A percentile compares a stretch with the other conserved stretches of the same genome.
phyloP scores from a whole-genome alignment of 441 rosid genomes.

The Adansonia rubrostipa region DNA sequence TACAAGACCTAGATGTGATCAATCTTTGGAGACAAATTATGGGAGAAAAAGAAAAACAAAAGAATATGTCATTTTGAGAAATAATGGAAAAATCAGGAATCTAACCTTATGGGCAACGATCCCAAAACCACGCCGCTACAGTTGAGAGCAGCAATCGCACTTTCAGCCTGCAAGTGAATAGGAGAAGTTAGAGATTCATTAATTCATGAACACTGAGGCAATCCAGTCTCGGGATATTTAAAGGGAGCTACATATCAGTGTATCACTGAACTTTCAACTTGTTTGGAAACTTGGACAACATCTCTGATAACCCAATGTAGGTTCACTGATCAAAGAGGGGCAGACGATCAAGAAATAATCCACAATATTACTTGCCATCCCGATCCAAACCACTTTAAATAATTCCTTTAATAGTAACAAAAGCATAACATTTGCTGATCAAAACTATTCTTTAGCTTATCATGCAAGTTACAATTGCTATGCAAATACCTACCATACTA shows the following conservation, averaged over 20 bases:
- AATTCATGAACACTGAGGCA: neutral
- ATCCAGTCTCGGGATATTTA: neutral
- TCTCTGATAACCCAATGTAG: neutral
- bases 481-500: neutral
- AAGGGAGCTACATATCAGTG: slow-evolving; percentile 5
- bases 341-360: slow-evolving; percentile 3
- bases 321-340: slow-evolving; percentile 2
- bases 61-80: neutral
- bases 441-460: neutral
- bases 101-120: slow-evolving; percentile 78
- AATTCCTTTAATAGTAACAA: neutral
- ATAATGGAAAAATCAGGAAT: neutral
- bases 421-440: neutral
- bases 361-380: neutral
- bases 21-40: neutral
- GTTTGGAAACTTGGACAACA: neutral
- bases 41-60: neutral
- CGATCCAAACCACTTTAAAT: neutral
- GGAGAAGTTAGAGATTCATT: slow-evolving; percentile 13
- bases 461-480: neutral
- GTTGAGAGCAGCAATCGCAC: slow-evolving; percentile 85
- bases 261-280: too few species aligned
- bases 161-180: slow-evolving; percentile 69
- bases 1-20: neutral
- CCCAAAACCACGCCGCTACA: slow-evolving; percentile 89